A percentile compares a stretch with the other conserved stretches of the same genome.
Conservation (phyloP, 257 asterid genomes). For the Orobanche coerulescens region DNA sequence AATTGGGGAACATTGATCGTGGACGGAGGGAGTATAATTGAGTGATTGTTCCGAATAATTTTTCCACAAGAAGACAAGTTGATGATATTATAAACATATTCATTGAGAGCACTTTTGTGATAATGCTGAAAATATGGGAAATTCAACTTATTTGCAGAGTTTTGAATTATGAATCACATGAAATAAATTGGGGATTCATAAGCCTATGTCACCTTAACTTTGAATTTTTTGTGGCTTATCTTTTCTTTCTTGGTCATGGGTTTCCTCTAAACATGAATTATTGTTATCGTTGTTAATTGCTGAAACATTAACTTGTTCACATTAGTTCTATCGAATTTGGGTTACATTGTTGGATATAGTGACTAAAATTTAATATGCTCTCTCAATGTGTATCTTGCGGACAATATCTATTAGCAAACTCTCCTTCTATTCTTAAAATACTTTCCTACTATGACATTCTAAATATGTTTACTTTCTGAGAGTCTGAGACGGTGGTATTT, state of each 20-base stretch:
- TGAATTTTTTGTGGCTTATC: neutral
- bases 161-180: slow-evolving; percentile 4
- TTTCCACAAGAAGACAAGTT: slow-evolving; percentile 7
- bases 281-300: neutral
- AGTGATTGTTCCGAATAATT: slow-evolving; percentile 2
- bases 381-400: neutral
- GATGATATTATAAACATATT: neutral
- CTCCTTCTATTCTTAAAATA: neutral
- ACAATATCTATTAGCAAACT: neutral
- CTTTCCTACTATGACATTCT: neutral
- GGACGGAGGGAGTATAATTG: too few relatives aligned
- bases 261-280: neutral
- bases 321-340: neutral
- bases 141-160: neutral
- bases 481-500: slow-evolving; percentile 3
- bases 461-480: neutral
- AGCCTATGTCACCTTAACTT: neutral
- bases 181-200: neutral
- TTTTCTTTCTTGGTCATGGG: neutral
- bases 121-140: neutral
- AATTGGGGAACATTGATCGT: too few relatives aligned
- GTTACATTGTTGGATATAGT: neutral
- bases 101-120: neutral
- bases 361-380: neutral
- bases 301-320: neutral